Evolutionary conservation across 768 basidiomycete species (phyloP).

Genomic region (Antrodiella citrinella): DNA sequence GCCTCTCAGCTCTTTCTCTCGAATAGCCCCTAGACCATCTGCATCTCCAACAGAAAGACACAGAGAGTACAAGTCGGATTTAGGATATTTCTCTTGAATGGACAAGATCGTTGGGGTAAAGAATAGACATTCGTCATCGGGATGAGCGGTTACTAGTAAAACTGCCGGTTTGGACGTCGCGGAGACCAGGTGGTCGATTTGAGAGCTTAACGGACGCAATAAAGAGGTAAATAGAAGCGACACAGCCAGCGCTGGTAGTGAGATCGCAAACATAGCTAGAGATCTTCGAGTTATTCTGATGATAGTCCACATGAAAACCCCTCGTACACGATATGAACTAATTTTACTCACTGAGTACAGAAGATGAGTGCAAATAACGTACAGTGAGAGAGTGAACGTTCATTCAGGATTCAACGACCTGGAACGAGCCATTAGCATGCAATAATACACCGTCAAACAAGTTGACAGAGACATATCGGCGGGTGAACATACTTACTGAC

Average conservation of each 20-base stretch:
- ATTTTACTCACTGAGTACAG: too few species aligned
- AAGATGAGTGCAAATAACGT: too few species aligned
- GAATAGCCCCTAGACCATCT: constrained; percentile 58
- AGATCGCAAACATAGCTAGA: background rate
- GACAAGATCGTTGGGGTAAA: constrained; percentile 71
- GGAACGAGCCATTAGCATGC: too few species aligned
- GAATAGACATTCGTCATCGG: constrained; percentile 93
- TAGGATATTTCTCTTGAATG: background rate
- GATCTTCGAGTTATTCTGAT: too few species aligned
- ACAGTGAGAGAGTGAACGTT: too few species aligned
- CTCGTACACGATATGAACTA: too few species aligned
- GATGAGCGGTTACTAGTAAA: constrained; percentile 82
- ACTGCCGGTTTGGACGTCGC: constrained; percentile 17
- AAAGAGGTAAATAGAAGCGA: background rate
- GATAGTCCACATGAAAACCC: too few species aligned
- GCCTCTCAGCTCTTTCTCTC: constrained; percentile 48
- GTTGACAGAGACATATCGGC: too few species aligned
- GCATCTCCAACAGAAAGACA: constrained; percentile 79
- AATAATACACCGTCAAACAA: too few species aligned
- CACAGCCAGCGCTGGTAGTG: background rate
- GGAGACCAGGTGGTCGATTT: background rate
- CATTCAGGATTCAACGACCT: too few species aligned
- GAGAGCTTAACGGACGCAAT: background rate
- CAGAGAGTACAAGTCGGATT: constrained; percentile 42
- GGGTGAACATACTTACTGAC: too few species aligned